These are phyloP conservation scores for Salvia hispanica DNA, from an alignment of 257 asterid genomes.

Conservation along the genomic window DNA sequence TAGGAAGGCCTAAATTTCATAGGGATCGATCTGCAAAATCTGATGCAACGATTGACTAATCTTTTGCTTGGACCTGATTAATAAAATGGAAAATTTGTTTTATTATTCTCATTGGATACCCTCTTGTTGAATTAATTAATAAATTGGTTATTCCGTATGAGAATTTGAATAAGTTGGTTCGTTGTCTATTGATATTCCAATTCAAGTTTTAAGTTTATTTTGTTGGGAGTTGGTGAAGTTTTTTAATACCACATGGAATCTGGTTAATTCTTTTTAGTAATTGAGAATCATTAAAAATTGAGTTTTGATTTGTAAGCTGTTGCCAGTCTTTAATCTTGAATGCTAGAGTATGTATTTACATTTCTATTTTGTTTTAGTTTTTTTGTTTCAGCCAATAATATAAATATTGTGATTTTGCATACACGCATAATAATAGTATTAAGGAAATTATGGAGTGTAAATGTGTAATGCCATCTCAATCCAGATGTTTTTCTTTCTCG, in stretches of 20 bases:
- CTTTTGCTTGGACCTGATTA: conserved; percentile 19
- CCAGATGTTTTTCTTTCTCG: no score
- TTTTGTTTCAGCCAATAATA: conserved; percentile 8
- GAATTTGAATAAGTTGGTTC: conserved; percentile 18
- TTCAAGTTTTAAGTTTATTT: not conserved
- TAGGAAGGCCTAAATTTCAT: not conserved
- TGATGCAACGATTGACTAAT: conserved; percentile 31
- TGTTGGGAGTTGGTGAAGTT: conserved; percentile 9
- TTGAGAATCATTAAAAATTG: not conserved
- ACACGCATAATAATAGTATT: not conserved
- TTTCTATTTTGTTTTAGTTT: not conserved
- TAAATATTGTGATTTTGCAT: not conserved
- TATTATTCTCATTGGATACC: conserved; percentile 26
- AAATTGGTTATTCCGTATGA: no score
- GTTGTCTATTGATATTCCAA: not conserved
- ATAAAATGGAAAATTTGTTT: not conserved
- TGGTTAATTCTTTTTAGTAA: not conserved
- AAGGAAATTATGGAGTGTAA: no score
- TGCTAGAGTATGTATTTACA: not conserved
- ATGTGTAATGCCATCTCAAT: no score
- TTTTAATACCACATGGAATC: conserved; percentile 12
- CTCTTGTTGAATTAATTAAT: not conserved
- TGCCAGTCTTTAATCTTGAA: not conserved
- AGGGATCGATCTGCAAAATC: conserved; percentile 26
- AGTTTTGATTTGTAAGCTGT: not conserved